Evolutionary conservation across 192 early-diverging fungal genomes (phyloP).

Genomic region (Backusella tarrabulga): DNA sequence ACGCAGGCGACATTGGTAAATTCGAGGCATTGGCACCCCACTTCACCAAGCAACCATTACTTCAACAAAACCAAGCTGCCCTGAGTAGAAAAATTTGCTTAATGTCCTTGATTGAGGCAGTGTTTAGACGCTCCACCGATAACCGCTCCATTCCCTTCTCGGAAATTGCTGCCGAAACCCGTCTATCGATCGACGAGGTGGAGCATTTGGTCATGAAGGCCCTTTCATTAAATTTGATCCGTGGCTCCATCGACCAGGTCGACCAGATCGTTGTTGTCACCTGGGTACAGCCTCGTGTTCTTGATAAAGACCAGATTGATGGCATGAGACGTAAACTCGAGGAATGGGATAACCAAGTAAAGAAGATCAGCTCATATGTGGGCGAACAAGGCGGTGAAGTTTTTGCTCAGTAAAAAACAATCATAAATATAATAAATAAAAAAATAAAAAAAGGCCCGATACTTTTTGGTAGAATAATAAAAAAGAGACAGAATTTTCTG

Average conservation of each 20-base stretch:
- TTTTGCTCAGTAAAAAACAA: slow-evolving; percentile 43
- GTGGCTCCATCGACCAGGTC: slow-evolving; percentile 95
- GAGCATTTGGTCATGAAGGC: slow-evolving; percentile 99
- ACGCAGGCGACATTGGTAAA: slow-evolving; percentile 89
- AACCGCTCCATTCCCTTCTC: slow-evolving; percentile 77
- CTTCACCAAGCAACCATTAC: slow-evolving; percentile 77
- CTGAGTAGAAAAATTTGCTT: slow-evolving; percentile 95
- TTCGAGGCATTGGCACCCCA: slow-evolving; percentile 79
- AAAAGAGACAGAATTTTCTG: neutral
- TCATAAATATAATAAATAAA: neutral
- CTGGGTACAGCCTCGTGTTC: slow-evolving; percentile 98
- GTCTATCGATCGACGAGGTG: slow-evolving; percentile 77
- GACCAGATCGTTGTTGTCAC: slow-evolving; percentile 83
- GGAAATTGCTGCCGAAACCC: slow-evolving; percentile 80
- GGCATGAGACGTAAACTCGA: slow-evolving; percentile 77
- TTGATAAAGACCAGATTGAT: slow-evolving; percentile 88
- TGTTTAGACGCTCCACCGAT: slow-evolving; percentile 83
- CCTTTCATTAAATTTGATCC: slow-evolving; percentile 86
- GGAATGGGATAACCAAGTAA: slow-evolving; percentile 87
- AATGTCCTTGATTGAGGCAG: slow-evolving; percentile 94
- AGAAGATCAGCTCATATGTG: slow-evolving; percentile 64
- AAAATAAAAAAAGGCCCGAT: slow-evolving; percentile 4
- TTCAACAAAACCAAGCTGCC: slow-evolving; percentile 71
- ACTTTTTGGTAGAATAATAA: neutral
- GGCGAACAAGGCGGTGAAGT: slow-evolving; percentile 73